Evolutionary conservation across 2,329 filamentous ascomycete genomes (phyloP), one percentile per base, ranked within the genome.

Genomic region (Chrysoporthe puriensis): DNA sequence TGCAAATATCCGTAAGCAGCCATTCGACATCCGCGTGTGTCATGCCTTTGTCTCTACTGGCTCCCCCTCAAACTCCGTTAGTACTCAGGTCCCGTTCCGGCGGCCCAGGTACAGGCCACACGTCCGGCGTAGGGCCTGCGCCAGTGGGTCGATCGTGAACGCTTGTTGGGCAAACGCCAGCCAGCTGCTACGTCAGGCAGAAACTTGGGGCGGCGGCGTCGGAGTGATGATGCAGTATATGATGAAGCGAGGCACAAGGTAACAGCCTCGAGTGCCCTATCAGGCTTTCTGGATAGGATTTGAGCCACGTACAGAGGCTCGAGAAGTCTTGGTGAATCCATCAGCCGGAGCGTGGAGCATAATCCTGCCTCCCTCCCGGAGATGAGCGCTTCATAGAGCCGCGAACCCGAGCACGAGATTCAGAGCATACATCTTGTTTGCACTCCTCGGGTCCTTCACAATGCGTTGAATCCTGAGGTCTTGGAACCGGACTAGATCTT

Each of bases 71-170:
- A 43, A 43, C 3, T 58, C 56, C 8, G 48, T 1, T 7, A 21
- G 48, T 21, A 50, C 52, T 57, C 32, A 14, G 52, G 52, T 13
- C 32, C 57, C 40, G 43, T 3, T 59, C 57, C 40, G 40, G 18
- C 40, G 57, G n/a, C 57, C 57, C 9, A 59, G 8, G 18, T 42
- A 14, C n/a, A 59, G 34, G 36, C 44, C 40, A 32, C 34, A 43
- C 11, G 57, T 59, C 34, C 21, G 16, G 18, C 36, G 57, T 16
- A 59, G 57, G 11, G 34, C 57, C 6, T 9, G 57, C n/a, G 57
- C 57, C 57, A 59, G 34, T 2, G 57, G 57, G 4, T 21, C 14
- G 57, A 59, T 59, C 8, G 57, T 59, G 34, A 59, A n/a, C 13
- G 36, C 57, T 59, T 11, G 26, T 5, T 21, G 2, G 3, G 18